phyloP scores from a whole-genome alignment of 257 asterid species.

The Paulownia fortunei region DNA sequence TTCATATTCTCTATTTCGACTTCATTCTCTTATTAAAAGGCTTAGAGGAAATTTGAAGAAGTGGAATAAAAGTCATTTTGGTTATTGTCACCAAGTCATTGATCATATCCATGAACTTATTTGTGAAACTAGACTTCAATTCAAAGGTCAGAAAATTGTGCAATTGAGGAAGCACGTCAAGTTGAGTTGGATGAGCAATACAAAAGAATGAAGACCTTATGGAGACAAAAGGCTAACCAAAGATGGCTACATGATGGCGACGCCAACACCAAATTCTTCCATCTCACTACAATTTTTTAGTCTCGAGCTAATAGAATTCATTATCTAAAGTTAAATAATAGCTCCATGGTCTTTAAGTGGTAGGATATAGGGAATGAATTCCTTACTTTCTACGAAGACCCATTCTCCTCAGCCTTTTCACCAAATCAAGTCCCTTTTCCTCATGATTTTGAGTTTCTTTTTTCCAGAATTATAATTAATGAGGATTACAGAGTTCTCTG shows the following conservation, averaged over 20 bases:
- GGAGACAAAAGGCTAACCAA: not conserved
- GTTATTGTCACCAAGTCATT: not conserved
- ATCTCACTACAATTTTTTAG: not conserved
- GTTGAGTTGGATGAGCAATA: not conserved
- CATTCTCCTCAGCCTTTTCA: too few relatives aligned
- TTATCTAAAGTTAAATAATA: not conserved
- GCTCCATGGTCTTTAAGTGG: not conserved
- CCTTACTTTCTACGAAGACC: not conserved
- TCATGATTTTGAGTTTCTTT: not conserved
- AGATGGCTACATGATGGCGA: not conserved
- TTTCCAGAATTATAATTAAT: not conserved
- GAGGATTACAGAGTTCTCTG: not conserved
- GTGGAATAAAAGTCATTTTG: not conserved
- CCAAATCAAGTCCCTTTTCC: not conserved
- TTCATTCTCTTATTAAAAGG: not conserved
- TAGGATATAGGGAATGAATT: not conserved
- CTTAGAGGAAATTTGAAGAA: not conserved
- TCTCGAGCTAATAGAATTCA: not conserved
- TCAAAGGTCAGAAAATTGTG: not conserved
- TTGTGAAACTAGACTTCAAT: not conserved
- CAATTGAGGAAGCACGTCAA: not conserved
- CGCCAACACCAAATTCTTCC: not conserved
- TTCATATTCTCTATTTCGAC: too few relatives aligned
- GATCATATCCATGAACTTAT: not conserved
- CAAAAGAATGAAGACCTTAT: not conserved